These are phyloP conservation scores for Globisporangium paddicum DNA, from an alignment of 352 stramenopile genomes.

Conservation along the genomic window DNA sequence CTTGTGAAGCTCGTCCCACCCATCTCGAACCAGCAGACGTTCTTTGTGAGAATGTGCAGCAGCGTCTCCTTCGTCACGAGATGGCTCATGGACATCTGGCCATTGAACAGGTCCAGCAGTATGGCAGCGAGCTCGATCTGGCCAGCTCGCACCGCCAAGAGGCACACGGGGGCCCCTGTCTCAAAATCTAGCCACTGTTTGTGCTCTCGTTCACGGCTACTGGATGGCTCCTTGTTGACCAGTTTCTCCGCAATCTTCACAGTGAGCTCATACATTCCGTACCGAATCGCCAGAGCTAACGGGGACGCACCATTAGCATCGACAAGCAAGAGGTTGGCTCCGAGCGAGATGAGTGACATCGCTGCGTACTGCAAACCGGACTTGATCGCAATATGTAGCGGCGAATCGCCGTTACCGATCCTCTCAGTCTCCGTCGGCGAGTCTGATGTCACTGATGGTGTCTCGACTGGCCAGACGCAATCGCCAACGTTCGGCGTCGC, in stretches of 20 bases:
- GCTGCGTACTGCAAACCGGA: constrained; percentile 37
- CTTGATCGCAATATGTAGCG: constrained; percentile 63
- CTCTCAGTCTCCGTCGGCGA: background rate
- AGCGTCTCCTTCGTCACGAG: constrained; percentile 24
- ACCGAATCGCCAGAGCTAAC: constrained; percentile 46
- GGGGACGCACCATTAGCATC: constrained; percentile 34
- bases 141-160: constrained; percentile 47
- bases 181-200: constrained; percentile 45
- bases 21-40: constrained; percentile 32
- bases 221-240: background rate
- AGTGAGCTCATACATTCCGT: constrained; percentile 54
- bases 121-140: constrained; percentile 56
- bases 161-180: constrained; percentile 31
- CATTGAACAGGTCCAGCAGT: constrained; percentile 35
- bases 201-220: background rate
- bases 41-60: constrained; percentile 44
- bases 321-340: constrained; percentile 32
- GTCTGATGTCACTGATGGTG: no score
- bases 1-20: constrained; percentile 3
- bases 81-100: constrained; percentile 20
- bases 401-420: constrained; percentile 28
- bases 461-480: constrained; percentile 19
- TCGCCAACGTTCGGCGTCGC: constrained; percentile 23
- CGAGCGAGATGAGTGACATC: constrained; percentile 37
- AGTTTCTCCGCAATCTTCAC: constrained; percentile 15